A percentile compares a stretch with the other conserved stretches of the same genome.
Evolutionary conservation across 2,329 filamentous ascomycete genomes (phyloP).

Genomic region (Colletotrichum viniferum): DNA sequence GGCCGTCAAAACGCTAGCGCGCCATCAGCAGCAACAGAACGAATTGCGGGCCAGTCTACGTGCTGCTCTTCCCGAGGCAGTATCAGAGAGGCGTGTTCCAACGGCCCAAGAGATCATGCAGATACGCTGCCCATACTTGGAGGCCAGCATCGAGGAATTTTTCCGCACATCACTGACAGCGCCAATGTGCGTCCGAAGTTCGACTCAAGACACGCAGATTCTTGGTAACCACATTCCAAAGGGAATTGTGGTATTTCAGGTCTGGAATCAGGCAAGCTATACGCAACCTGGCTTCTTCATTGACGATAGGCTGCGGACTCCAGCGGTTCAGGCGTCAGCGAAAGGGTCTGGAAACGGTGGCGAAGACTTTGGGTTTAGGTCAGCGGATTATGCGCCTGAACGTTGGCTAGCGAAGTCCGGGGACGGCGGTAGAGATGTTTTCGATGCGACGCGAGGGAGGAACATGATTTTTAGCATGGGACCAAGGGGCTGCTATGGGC

Average conservation of each 20-base stretch:
- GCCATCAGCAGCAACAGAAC: constrained; percentile 27
- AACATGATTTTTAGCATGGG: constrained; percentile 40
- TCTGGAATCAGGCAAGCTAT: constrained; percentile 26
- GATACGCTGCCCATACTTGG: constrained; percentile 28
- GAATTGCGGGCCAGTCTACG: constrained; percentile 28
- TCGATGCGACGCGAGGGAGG: constrained; percentile 37
- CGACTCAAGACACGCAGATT: constrained; percentile 29
- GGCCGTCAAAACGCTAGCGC: constrained; percentile 25
- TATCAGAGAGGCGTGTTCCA: constrained; percentile 22
- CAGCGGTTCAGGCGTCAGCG: constrained; percentile 3
- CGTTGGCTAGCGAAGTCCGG: constrained; percentile 34
- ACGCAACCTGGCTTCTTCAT: constrained; percentile 30
- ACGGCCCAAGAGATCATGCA: constrained; percentile 26
- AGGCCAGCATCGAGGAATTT: constrained; percentile 33
- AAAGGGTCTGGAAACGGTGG: constrained; percentile 23
- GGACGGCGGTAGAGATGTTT: constrained; percentile 23
- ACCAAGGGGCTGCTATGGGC: constrained; percentile 41
- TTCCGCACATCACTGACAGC: constrained; percentile 28
- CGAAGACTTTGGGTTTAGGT: constrained; percentile 11
- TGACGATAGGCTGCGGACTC: constrained; percentile 29
- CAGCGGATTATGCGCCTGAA: constrained; percentile 37
- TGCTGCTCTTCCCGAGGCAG: constrained; percentile 17
- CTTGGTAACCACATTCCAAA: constrained; percentile 31
- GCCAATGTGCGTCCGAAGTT: constrained; percentile 26
- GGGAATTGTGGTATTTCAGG: constrained; percentile 25